Base-by-base conservation (phyloP, 2,329 filamentous ascomycete species). In the Aspergillus ustus region DNA sequence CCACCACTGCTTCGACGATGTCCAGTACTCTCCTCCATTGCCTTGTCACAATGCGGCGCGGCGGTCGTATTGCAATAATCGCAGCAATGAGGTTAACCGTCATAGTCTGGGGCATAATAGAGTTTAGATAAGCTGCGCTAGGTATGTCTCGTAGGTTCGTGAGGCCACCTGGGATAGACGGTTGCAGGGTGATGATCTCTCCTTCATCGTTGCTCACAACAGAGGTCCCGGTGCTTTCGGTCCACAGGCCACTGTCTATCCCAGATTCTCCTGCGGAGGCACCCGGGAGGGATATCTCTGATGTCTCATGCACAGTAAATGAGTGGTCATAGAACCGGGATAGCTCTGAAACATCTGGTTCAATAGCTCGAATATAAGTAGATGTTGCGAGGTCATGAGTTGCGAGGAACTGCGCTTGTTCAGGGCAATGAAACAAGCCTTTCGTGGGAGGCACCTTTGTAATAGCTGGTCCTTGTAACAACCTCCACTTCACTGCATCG, bases 71-170 rank as follows among this genome's bases (percentile, higher is more conserved):
- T 13, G 89, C 87, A 63, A 96, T 89, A 51, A 97, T 82, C 3
- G 89, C 91, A 11, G 88, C 91, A n/a, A 97, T 84, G 6, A 97
- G 75, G 73, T 93, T 92, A 28, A 93, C 85, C 0, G 92, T 93
- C 72, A 93, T 87, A 0, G 92, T 96, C 72, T 93, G 90, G 0
- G 93, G 93, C 31, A 84, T 81, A 51, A 96, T 89, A 0, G 84
- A 84, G 9, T 82, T 73, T 6, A 97, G 81, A 68, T 90, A 86
- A 2, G 74, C 72, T 0, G 91, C 89, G 20, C 82, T 83, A 0
- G 93, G 93, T 9, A 97, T 81, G 63, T 89, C 85, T 56, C 84
- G 83, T 15, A 97, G 80, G 69, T 92, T 82, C 31, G 81, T 88
- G 45, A 93, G 75, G 40, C 80, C 78, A 15, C 75, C 80, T 71